These are phyloP conservation scores for Dendrobium chrysotoxum DNA, from an alignment of 106 monocot species.

Conservation along the genomic window DNA sequence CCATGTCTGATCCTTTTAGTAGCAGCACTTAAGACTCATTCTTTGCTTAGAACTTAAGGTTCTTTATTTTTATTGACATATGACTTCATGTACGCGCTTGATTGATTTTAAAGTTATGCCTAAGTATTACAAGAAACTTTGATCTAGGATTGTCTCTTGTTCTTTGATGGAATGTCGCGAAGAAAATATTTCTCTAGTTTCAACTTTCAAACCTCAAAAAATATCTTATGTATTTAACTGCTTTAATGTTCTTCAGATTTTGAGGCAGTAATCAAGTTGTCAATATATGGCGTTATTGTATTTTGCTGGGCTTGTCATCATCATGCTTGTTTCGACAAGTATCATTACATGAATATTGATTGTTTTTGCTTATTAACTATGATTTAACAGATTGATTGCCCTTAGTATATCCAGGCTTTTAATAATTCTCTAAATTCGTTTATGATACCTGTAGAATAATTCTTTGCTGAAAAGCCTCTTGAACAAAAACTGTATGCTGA, in stretches of 20 bases:
- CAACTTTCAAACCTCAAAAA: not conserved
- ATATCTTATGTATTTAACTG: not conserved
- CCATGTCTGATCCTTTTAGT: not conserved
- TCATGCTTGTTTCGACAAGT: not conserved
- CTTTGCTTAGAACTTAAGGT: too few relatives aligned
- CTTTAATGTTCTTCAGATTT: not conserved
- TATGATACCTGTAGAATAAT: not conserved
- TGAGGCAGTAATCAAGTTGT: not conserved
- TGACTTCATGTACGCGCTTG: too few relatives aligned
- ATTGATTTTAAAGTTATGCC: not conserved
- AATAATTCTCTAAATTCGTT: not conserved
- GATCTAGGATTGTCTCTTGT: not conserved
- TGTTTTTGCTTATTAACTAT: not conserved
- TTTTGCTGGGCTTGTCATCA: not conserved
- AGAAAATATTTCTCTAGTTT: not conserved
- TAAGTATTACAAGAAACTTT: not conserved
- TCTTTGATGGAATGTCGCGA: not conserved
- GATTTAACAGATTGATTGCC: not conserved
- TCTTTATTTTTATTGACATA: too few relatives aligned
- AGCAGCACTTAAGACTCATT: not conserved
- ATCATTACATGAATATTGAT: not conserved
- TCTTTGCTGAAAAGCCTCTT: not conserved
- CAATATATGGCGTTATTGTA: not conserved
- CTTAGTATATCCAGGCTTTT: not conserved
- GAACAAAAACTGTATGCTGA: not conserved